These are phyloP conservation scores for Fraxinus ornus DNA, from an alignment of 305 asterid genomes.

Conservation along the genomic window DNA sequence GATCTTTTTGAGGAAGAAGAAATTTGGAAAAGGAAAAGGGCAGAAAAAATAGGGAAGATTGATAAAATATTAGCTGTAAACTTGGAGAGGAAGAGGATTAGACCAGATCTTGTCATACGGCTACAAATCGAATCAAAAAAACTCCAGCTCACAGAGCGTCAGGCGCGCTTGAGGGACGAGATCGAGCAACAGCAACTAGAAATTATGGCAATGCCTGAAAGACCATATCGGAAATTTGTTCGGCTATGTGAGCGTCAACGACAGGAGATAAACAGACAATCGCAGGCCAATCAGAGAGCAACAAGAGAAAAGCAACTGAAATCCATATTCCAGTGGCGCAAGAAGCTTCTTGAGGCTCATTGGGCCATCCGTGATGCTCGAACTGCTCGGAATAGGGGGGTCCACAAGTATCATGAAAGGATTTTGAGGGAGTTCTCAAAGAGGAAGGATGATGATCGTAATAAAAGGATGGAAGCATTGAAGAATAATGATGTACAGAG, in stretches of 20 bases:
- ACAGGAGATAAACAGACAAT: slow-evolving; percentile 90
- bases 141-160: slow-evolving; percentile 83
- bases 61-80: slow-evolving; percentile 71
- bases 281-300: slow-evolving; percentile 79
- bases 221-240: slow-evolving; percentile 90
- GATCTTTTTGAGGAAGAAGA: slow-evolving; percentile 70
- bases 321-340: slow-evolving; percentile 94
- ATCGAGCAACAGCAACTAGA: slow-evolving; percentile 93
- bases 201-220: slow-evolving; percentile 98
- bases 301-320: slow-evolving; percentile 89
- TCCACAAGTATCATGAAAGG: slow-evolving; percentile 96
- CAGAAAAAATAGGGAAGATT: slow-evolving; percentile 60
- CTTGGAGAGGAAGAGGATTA: slow-evolving; percentile 92
- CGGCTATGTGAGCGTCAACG: slow-evolving; percentile 97
- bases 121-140: slow-evolving; percentile 94
- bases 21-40: slow-evolving; percentile 59
- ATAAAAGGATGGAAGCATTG: slow-evolving; percentile 97
- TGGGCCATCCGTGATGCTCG: slow-evolving; percentile 99
- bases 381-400: slow-evolving; percentile 93
- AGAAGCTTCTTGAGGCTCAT: slow-evolving; percentile 97
- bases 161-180: slow-evolving; percentile 85
- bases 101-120: slow-evolving; percentile 82
- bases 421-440: slow-evolving; percentile 97
- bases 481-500: slow-evolving; percentile 97
- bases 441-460: slow-evolving; percentile 83